Evolutionary conservation across 140 eudicot species (phyloP), one percentile per base, ranked within the genome.

Genomic region (Senecio squalidus): DNA sequence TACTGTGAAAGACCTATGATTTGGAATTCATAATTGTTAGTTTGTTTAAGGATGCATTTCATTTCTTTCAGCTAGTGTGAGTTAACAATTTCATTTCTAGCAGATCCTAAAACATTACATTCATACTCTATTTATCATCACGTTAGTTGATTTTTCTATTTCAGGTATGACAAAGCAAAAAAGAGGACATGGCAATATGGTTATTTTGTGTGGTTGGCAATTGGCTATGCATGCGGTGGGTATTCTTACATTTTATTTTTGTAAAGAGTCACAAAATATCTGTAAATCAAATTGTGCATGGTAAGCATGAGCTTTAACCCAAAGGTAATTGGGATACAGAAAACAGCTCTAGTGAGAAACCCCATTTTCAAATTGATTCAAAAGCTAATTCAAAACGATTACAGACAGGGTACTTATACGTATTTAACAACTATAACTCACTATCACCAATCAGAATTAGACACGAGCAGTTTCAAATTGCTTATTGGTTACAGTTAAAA

Each of bases 181-280:
- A 77, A 78, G 75, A 83, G 67, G 75, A 58, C 80, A 0, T 36
- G 63, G 52, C 33, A 41, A 44, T 72, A 71, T 67, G 97, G 97
- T 58, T 90, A 90, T 68, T 90, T 78, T 61, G 58, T 78, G 28
- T 83, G 90, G 89, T 39, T 90, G 80, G 74, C 72, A 62, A 44
- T 86, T 74, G 97, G 97, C 24, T 90, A 90, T 64, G 93, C 84
- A 26, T 40, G 73, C 26, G 97, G 97, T 90, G 51, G 23, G 97
- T 75, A 28, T 56, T 68, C 28, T 55, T 68, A 29, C 56, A 21
- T 55, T 64, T 28, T 54, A 18, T 18, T 59, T 31, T 53, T 31
- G 34, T 53, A 62, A 43, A 27, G 33, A 39, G 43, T 23, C 45
- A 33, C 75, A 36, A 46, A 20, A n/a, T n/a, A n/a, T n/a, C n/a